phyloP scores from a whole-genome alignment of 2,329 filamentous ascomycete genomes.

The Paraphoma chrysanthemicola region DNA sequence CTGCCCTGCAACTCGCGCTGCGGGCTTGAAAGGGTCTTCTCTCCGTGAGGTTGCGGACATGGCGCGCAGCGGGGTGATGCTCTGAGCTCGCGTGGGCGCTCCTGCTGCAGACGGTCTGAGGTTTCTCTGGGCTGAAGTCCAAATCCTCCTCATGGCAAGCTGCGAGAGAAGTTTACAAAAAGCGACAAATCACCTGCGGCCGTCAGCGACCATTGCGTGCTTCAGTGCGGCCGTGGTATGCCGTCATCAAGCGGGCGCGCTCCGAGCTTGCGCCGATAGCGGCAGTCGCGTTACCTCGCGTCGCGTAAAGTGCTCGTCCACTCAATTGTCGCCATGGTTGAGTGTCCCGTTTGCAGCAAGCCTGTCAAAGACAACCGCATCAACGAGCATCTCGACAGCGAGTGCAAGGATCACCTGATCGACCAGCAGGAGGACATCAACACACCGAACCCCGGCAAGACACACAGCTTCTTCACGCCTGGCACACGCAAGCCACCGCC shows the following conservation, averaged over 20 bases:
- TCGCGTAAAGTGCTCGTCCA: slow-evolving; percentile 16
- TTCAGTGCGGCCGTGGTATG: slow-evolving; percentile 23
- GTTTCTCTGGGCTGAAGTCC: slow-evolving; percentile 9
- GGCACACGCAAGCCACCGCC: slow-evolving; percentile 51
- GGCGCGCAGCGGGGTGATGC: slow-evolving; percentile 31
- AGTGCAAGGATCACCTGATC: slow-evolving; percentile 72
- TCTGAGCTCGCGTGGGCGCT: slow-evolving; percentile 1
- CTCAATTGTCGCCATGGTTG: slow-evolving; percentile 59
- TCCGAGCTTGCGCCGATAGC: slow-evolving; percentile 23
- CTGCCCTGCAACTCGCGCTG: slow-evolving; percentile 60
- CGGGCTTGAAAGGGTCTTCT: slow-evolving; percentile 59
- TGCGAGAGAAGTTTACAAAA: not conserved
- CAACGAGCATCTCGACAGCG: slow-evolving; percentile 89
- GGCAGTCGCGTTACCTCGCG: slow-evolving; percentile 23
- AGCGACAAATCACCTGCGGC: not conserved
- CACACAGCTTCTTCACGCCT: slow-evolving; percentile 62
- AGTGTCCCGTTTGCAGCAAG: slow-evolving; percentile 83
- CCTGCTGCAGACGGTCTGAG: slow-evolving; percentile 1
- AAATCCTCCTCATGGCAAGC: slow-evolving; percentile 23
- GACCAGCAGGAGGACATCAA: slow-evolving; percentile 48
- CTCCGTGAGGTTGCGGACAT: slow-evolving; percentile 46
- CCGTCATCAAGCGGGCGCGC: slow-evolving; percentile 38
- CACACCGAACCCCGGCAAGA: slow-evolving; percentile 45
- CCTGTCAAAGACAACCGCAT: slow-evolving; percentile 76
- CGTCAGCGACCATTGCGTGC: slow-evolving; percentile 35